Evolutionary conservation across 2,329 filamentous ascomycete genomes (phyloP), one percentile per base, ranked within the genome.

Genomic region (Rugonectria rugulosa): DNA sequence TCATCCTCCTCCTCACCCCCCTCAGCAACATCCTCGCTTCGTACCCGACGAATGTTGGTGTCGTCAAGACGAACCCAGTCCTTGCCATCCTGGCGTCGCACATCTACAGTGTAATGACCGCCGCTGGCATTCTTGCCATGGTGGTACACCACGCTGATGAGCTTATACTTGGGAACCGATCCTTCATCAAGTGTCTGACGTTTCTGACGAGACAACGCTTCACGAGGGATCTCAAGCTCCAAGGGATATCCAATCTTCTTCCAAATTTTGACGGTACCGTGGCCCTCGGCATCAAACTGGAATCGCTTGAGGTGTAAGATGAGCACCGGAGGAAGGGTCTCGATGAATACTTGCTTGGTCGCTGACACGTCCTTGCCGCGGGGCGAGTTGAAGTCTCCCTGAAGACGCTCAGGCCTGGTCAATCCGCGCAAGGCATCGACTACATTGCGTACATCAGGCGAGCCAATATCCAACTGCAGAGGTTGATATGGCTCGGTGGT

Each of bases 61-160:
- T 99, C 95, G 68, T 99, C 95, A 63, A 99, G 86, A 50, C 94
- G 90, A 53, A 99, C 90, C 95, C 95, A 99, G 73, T 97, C 93
- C 19, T 86, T 86, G n/a, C 89, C 92, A 70, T 99, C 95, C 73
- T 98, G 94, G 46, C 95, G 89, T 54, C 93, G 87, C 34, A 97
- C 89, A 72, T 99, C 95, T n/a, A 96, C 94, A 1, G 95, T 99
- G 74, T 99, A 99, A 73, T 99, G 95, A 4, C 95, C 95, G 47
- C 92, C 93, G 61, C 90, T 96, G 29, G 95, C 95, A 66, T 96
- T 96, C 79, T 96, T 97, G 57, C 95, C 95, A 67, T 99, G 95
- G 69, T 99, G 95, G 71, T 99, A 99, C 19, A 99, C 92, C 24
- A 96, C 95, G 17, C 89, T 90, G 60, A 88, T 95, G 12, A 99